A percentile compares a stretch with the other conserved stretches of the same genome.
phyloP scores from a whole-genome alignment of 805 yeast species.

The Vanderwaltozyma yarrowii region DNA sequence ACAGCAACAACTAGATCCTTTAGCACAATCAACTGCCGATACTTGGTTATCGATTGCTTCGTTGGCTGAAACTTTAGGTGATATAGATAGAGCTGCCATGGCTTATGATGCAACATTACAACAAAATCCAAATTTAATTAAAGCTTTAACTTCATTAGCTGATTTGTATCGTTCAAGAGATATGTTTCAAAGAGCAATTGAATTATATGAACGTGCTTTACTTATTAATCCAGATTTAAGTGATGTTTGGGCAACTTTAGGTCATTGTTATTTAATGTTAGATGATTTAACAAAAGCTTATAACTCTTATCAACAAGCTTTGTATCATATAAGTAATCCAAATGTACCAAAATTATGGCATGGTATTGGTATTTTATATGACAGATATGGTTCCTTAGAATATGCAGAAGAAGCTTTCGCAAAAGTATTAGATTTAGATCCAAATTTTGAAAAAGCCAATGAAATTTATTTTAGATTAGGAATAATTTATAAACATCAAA shows the following conservation, averaged over 20 bases:
- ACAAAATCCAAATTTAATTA: constrained; percentile 76
- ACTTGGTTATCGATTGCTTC: constrained; percentile 88
- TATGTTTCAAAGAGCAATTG: constrained; percentile 89
- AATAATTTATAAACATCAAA: constrained; percentile 91
- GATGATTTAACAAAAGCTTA: constrained; percentile 94
- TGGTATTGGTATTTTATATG: constrained; percentile 94
- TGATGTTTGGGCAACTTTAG: constrained; percentile 92
- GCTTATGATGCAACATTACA: constrained; percentile 83
- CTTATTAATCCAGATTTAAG: constrained; percentile 78
- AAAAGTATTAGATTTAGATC: constrained; percentile 89
- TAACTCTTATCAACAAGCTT: constrained; percentile 92
- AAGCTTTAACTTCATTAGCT: constrained; percentile 76
- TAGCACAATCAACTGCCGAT: constrained; percentile 51
- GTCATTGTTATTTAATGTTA: constrained; percentile 93
- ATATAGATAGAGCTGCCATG: constrained; percentile 76
- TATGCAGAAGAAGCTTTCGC: constrained; percentile 98
- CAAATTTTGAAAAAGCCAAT: constrained; percentile 88
- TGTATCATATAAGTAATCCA: constrained; percentile 82
- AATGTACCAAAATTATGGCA: constrained; percentile 97
- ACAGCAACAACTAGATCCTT: constrained; percentile 19
- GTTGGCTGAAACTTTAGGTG: constrained; percentile 80
- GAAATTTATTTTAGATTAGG: constrained; percentile 95
- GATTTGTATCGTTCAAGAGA: constrained; percentile 81
- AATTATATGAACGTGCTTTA: constrained; percentile 79
- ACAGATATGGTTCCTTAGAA: constrained; percentile 89